Base-by-base conservation (phyloP, 257 asterid genomes). In the Scutellaria minor region DNA sequence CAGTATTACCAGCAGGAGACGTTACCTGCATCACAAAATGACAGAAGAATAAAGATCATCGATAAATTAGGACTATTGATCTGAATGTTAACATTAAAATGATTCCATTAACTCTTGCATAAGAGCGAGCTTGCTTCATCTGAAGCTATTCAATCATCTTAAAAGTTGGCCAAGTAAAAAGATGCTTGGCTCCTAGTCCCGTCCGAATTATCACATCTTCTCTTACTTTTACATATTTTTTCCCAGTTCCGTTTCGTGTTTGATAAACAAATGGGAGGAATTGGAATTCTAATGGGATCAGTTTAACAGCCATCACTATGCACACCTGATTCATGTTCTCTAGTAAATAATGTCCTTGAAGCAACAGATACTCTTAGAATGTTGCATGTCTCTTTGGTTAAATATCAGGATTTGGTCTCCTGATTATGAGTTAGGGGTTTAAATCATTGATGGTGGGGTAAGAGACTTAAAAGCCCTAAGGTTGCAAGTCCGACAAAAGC, bases 1-100 rank as follows among this genome's bases (percentile, higher is more conserved):
- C 96, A 2, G 42, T 72, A 64, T 75, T 86, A 62, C 89, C 97
- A 13, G 79, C 88, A 2, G 97, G 98, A 71, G 96, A 85, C 51
- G 99, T 85, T 68, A 85, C 98, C 99, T 95, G 75, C 70, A 84
- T 60, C 42, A 46, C 53, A 64, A 80, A 59, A 76, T 10, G 67
- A 44, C 52, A 20, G 57, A 46, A 62, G 64, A 35, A 63, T 58
- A 48, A 67, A 44, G n/a, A 57, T 24, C 18, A 50, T 68, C 64
- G 35, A 75, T 47, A 53, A 37, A 56, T 48, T 45, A 37, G 66
- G 24, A 74, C 35, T 46, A 48, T 46, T 51, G 52, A 56, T 59
- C 56, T 39, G 39, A 73, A 40, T 15, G 10, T 27, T 59, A 75
- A 47, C 13, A 60, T 7, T 47, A 35, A 54, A 64, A 68, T 45